These are phyloP conservation scores for Barnettozyma sp. DNA, from an alignment of 805 yeast species.

Conservation along the genomic window DNA sequence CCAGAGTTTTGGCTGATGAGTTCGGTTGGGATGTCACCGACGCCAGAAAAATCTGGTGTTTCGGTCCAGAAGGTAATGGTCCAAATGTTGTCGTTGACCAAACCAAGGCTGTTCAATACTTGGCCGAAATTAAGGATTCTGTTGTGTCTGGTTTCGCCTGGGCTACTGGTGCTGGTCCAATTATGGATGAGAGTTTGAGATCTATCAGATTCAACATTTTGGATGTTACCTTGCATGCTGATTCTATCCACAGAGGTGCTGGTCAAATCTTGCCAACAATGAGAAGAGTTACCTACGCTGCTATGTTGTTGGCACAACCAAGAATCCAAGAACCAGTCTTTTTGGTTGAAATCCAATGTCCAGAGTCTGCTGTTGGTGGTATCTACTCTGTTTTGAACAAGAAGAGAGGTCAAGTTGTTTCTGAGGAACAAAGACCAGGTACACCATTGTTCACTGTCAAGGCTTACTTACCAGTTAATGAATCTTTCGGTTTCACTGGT, in stretches of 20 bases:
- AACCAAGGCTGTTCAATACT: slow-evolving; percentile 99
- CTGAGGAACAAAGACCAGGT: slow-evolving; percentile 99
- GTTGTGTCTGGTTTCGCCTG: slow-evolving; percentile 99
- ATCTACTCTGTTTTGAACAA: slow-evolving; percentile 98
- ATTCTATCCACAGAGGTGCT: slow-evolving; percentile 99
- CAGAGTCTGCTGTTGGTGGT: slow-evolving; percentile 99
- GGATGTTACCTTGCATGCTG: slow-evolving; percentile 99
- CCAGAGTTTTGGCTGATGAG: slow-evolving; percentile 97
- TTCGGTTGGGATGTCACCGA: slow-evolving; percentile 99
- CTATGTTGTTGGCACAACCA: slow-evolving; percentile 97
- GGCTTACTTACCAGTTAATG: slow-evolving; percentile 99
- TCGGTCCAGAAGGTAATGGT: slow-evolving; percentile 99
- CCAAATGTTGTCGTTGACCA: slow-evolving; percentile 98
- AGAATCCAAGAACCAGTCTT: slow-evolving; percentile 98
- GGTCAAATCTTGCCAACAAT: slow-evolving; percentile 99
- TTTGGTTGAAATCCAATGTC: slow-evolving; percentile 99
- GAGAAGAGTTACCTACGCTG: slow-evolving; percentile 99
- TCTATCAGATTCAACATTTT: slow-evolving; percentile 95
- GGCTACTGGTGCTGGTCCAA: slow-evolving; percentile 99
- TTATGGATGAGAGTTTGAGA: slow-evolving; percentile 94
- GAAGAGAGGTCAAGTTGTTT: slow-evolving; percentile 99
- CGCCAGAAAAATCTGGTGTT: slow-evolving; percentile 99
- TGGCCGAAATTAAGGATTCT: slow-evolving; percentile 98
- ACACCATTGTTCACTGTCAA: slow-evolving; percentile 99
- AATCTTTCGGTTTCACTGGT: slow-evolving; percentile 99